Evolutionary conservation across 1,284 basidiomycete genomes (phyloP), one percentile per base, ranked within the genome.

Genomic region (Microbotryomycetes sp.): DNA sequence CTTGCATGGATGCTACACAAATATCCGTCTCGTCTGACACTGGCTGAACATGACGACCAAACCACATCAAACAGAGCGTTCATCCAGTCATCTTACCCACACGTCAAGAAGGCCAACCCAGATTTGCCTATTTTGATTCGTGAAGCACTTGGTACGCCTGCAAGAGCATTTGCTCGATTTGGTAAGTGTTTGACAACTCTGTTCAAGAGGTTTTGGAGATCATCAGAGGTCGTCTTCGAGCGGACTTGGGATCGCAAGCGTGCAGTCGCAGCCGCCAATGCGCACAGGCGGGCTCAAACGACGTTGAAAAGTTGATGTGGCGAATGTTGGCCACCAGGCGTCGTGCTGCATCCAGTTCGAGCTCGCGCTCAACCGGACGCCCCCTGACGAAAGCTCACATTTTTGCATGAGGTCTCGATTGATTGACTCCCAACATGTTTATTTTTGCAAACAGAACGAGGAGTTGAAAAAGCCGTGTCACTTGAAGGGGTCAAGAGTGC

Each of bases 51-150:
- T 19, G 19, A 25, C 32, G 36, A 22, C 45, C 31, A 3, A 3
- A 9, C 6, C 19, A 15, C 3, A 49, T 3, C 14, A 3, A 2
- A 16, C 56, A 73, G 71, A 23, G 63, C 66, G 47, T 96, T 93
- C 79, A 85, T 96, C 75, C 77, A 86, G 56, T 80, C 86, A 28
- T 81, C 84, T 59, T 96, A 96, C 77, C 85, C 88, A 2, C 72
- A 80, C 54, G 83, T 96, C 76, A 96, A 96, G 80, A 81, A 87
- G 70, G 80, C 88, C 75, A 92, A 96, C 75, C 92, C 92, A 49
- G 86, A 93, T 76, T 78, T 96, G 31, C 92, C 92, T 45, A 82
- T 96, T 47, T 76, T 96, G 70, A 89, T 96, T 72, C 82, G 92
- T 67, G 90, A 96, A 79, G 92, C 92, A n/a, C 80, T 79, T 67